Evolutionary conservation across 495 filamentous ascomycete species (phyloP).

Genomic region (Penicillium steckii): DNA sequence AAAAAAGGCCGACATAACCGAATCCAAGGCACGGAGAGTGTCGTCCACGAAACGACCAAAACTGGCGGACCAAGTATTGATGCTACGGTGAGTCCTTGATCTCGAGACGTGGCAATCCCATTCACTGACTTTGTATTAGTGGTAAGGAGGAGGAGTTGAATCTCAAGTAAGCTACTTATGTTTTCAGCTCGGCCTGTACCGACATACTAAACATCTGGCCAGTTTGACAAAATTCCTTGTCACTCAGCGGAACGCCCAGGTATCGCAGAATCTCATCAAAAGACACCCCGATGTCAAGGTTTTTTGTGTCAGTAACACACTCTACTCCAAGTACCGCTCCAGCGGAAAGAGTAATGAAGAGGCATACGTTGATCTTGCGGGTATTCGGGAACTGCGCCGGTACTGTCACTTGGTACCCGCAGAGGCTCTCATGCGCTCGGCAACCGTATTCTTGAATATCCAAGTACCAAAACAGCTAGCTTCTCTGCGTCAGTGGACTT

Average conservation of each 20-base stretch:
- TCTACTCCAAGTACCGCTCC: constrained; percentile 20
- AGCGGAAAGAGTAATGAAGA: neutral
- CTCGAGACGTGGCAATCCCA: too few species aligned
- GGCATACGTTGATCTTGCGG: constrained; percentile 26
- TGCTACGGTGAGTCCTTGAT: too few species aligned
- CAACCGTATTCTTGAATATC: constrained; percentile 17
- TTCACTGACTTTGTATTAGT: too few species aligned
- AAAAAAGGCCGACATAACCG: neutral
- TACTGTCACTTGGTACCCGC: constrained; percentile 33
- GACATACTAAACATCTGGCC: too few species aligned
- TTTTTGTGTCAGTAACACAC: constrained; percentile 38
- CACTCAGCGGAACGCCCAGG: neutral
- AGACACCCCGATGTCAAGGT: constrained; percentile 3
- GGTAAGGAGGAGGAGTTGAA: neutral
- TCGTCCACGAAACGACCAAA: too few species aligned
- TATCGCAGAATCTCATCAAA: neutral
- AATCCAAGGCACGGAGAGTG: neutral
- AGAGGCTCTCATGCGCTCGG: constrained; percentile 22
- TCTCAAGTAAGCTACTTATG: too few species aligned
- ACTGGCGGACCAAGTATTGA: too few species aligned
- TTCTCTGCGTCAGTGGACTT: constrained; percentile 25
- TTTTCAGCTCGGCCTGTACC: too few species aligned
- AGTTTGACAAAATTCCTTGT: neutral
- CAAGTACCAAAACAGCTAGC: constrained; percentile 21
- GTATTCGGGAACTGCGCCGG: constrained; percentile 25